A percentile compares a stretch with the other conserved stretches of the same genome.
phyloP scores from a whole-genome alignment of 164 flowering plant species.

The Berberis vulgaris region DNA sequence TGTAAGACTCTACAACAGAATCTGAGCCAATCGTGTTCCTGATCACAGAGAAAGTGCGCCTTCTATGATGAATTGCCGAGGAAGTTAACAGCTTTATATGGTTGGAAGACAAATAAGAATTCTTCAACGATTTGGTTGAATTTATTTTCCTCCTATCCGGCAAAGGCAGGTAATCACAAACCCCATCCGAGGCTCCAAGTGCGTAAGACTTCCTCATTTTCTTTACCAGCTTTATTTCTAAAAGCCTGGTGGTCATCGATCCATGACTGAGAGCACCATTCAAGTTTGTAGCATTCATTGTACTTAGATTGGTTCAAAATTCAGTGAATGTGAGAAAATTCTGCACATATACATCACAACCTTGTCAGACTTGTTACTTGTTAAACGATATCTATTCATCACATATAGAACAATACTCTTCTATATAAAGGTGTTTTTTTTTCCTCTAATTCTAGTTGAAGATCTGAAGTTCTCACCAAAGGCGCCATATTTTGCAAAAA shows the following conservation, averaged over 20 bases:
- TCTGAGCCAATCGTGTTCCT: conserved; percentile 21
- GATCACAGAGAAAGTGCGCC: conserved; percentile 6
- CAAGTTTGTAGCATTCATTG: too few relatives aligned
- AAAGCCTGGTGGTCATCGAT: neutral
- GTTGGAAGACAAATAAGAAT: conserved; percentile 5
- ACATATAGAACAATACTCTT: too few relatives aligned
- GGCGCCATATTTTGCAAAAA: too few relatives aligned
- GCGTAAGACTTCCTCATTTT: neutral
- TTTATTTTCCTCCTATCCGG: conserved; percentile 12
- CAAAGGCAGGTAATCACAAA: neutral
- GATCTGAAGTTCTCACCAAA: too few relatives aligned
- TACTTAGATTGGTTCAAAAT: too few relatives aligned
- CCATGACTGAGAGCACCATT: conserved; percentile 9
- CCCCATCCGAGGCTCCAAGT: neutral
- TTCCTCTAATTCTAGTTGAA: too few relatives aligned
- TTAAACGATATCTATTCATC: too few relatives aligned
- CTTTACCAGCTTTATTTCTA: conserved; percentile 3
- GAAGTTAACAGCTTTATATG: conserved; percentile 7
- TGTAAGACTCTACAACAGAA: conserved; percentile 18
- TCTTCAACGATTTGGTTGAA: neutral
- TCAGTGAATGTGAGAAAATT: too few relatives aligned
- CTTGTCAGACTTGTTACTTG: too few relatives aligned
- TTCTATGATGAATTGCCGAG: conserved; percentile 13
- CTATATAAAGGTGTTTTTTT: too few relatives aligned
- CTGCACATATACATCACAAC: too few relatives aligned